Percentiles rank a stretch among this genome's conserved stretches.
Conservation (phyloP, 345 rosid genomes). For the Ceriops decandra region DNA sequence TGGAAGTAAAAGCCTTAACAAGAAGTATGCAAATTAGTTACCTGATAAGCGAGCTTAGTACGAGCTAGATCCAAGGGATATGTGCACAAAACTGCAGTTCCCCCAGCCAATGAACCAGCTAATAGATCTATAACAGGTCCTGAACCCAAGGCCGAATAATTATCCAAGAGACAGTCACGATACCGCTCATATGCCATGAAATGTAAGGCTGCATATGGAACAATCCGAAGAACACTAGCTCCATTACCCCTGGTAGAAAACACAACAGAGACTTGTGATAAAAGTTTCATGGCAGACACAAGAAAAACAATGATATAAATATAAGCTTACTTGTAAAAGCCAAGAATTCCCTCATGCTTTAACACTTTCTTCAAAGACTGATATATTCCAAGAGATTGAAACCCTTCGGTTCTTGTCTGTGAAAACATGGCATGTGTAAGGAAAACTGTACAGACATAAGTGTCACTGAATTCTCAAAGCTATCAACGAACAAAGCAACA, state of each 20-base stretch:
- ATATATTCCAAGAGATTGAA: constrained; percentile 68
- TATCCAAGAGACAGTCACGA: constrained; percentile 79
- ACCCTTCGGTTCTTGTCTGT: constrained; percentile 84
- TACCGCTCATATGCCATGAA: constrained; percentile 94
- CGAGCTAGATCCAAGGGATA: constrained; percentile 96
- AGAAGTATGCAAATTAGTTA: constrained; percentile 20
- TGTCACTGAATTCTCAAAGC: neutral
- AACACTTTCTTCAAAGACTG: constrained; percentile 69
- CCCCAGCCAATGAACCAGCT: constrained; percentile 95
- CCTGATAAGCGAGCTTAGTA: constrained; percentile 98
- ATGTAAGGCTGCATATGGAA: constrained; percentile 96
- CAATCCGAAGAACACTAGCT: constrained; percentile 87
- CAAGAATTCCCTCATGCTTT: constrained; percentile 75
- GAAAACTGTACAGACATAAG: neutral
- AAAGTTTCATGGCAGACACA: constrained; percentile 2
- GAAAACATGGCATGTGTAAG: constrained; percentile 6
- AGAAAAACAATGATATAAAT: constrained; percentile 5
- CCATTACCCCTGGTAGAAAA: constrained; percentile 74
- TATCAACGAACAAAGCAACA: neutral
- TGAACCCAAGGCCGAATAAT: constrained; percentile 62
- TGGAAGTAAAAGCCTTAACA: constrained; percentile 10
- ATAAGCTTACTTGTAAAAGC: constrained; percentile 73
- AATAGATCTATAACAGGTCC: constrained; percentile 87
- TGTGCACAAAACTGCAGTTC: constrained; percentile 94
- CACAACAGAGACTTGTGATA: constrained; percentile 16